phyloP scores from a whole-genome alignment of 2,329 filamentous ascomycete genomes.

The Talaromyces sp. region DNA sequence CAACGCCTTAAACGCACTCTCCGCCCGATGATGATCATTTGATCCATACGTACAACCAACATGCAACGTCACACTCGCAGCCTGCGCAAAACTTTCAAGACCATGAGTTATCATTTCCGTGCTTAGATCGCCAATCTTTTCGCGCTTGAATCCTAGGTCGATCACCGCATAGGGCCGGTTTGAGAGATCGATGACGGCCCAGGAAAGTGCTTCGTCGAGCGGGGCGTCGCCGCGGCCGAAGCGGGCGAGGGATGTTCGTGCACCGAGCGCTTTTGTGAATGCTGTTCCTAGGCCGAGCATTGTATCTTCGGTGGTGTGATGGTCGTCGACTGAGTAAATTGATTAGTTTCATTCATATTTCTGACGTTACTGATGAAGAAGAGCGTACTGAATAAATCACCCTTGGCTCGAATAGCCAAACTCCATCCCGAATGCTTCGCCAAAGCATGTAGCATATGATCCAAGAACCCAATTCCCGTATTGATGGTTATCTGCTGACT shows the following conservation, averaged over 20 bases:
- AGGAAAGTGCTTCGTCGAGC: conserved; percentile 89
- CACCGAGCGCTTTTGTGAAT: conserved; percentile 74
- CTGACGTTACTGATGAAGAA: not conserved
- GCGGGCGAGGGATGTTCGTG: conserved; percentile 73
- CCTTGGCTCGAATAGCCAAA: conserved; percentile 72
- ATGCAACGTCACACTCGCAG: conserved; percentile 85
- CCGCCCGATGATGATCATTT: conserved; percentile 94
- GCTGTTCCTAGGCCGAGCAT: conserved; percentile 85
- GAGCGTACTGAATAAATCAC: conserved; percentile 79
- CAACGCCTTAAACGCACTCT: conserved; percentile 95
- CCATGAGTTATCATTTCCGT: conserved; percentile 98
- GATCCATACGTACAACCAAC: conserved; percentile 85
- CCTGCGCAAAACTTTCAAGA: conserved; percentile 87
- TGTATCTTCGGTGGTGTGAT: conserved; percentile 95
- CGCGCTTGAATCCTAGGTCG: conserved; percentile 76
- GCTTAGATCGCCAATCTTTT: conserved; percentile 89
- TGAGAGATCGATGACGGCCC: conserved; percentile 89
- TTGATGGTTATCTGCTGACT: conserved; percentile 81
- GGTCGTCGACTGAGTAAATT: conserved; percentile 72
- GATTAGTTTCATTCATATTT: not conserved
- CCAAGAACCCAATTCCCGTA: conserved; percentile 94
- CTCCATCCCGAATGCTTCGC: conserved; percentile 96
- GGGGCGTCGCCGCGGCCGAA: conserved; percentile 91
- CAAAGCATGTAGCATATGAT: conserved; percentile 97
- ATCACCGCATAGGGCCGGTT: conserved; percentile 84